These are phyloP conservation scores for Fusarium lateritium DNA, from an alignment of 2,329 filamentous ascomycete genomes.

Conservation along the genomic window DNA sequence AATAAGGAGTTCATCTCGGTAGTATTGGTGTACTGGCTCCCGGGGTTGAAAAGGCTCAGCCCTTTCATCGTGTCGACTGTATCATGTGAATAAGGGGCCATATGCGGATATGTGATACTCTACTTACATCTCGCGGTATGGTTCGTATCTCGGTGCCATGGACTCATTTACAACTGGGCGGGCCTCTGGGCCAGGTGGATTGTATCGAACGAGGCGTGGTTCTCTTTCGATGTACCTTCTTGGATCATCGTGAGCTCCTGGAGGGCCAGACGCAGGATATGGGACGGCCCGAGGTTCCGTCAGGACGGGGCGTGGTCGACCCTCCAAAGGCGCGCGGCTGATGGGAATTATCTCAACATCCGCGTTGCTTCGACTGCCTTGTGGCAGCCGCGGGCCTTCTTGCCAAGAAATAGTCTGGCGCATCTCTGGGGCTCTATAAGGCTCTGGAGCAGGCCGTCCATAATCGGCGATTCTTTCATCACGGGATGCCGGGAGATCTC, in stretches of 20 bases:
- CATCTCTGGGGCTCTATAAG: slow-evolving; percentile 28
- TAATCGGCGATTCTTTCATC: slow-evolving; percentile 34
- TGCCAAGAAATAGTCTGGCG: slow-evolving; percentile 42
- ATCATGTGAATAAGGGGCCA: slow-evolving; percentile 30
- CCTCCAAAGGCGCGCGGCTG: slow-evolving; percentile 22
- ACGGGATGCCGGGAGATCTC: slow-evolving; percentile 24
- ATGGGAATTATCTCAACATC: slow-evolving; percentile 43
- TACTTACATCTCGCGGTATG: slow-evolving; percentile 48
- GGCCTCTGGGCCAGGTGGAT: slow-evolving; percentile 24
- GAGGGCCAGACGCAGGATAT: slow-evolving; percentile 8
- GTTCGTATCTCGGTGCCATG: slow-evolving; percentile 31
- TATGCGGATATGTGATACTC: neutral
- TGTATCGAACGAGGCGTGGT: slow-evolving; percentile 18
- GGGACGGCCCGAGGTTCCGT: slow-evolving; percentile 25
- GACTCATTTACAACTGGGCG: slow-evolving; percentile 29
- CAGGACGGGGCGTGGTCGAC: slow-evolving; percentile 19
- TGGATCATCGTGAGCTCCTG: slow-evolving; percentile 17
- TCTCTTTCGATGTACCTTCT: slow-evolving; percentile 23
- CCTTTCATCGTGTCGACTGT: slow-evolving; percentile 35
- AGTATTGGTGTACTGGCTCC: slow-evolving; percentile 38
- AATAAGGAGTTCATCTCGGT: slow-evolving; percentile 28
- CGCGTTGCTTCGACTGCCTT: slow-evolving; percentile 36
- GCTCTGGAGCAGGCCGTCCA: slow-evolving; percentile 25
- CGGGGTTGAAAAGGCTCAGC: slow-evolving; percentile 14
- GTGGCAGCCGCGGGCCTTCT: slow-evolving; percentile 38